A percentile compares a stretch with the other conserved stretches of the same genome.
Conservation (phyloP, 257 asterid genomes). For the Jasminum sambac region DNA sequence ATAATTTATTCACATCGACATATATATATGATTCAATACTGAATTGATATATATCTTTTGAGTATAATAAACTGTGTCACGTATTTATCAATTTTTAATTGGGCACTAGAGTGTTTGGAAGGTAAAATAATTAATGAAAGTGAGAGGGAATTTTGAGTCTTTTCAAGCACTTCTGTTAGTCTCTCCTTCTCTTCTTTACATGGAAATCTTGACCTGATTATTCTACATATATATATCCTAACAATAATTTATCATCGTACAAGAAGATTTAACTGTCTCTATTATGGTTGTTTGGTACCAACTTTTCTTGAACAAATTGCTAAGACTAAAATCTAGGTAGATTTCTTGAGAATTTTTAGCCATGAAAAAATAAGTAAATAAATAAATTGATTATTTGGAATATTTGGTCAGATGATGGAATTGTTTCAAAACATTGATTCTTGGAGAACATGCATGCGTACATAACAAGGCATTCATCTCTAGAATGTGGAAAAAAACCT, state of each 20-base stretch:
- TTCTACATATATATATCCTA: not conserved
- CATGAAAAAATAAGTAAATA: constrained; percentile 27
- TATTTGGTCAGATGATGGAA: no score
- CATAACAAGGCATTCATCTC: not conserved
- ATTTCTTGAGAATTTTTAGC: constrained; percentile 33
- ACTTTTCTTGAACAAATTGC: constrained; percentile 32
- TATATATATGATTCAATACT: no score
- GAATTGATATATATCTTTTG: no score
- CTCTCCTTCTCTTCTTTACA: not conserved
- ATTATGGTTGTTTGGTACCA: constrained; percentile 4
- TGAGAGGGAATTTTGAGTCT: constrained; percentile 9
- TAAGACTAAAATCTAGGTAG: constrained; percentile 40
- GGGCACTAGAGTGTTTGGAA: not conserved
- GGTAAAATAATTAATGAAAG: not conserved
- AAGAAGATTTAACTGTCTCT: not conserved
- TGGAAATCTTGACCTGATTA: not conserved
- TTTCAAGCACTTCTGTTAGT: not conserved
- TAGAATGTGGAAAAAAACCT: not conserved
- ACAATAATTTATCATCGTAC: not conserved
- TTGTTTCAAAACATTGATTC: no score
- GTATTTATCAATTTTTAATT: no score
- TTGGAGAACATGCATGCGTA: no score
- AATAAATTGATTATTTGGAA: no score
- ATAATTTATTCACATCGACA: no score
- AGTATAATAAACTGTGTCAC: no score